Base-by-base conservation (phyloP, 2,329 filamentous ascomycete genomes). In the Alternaria brassicicola region DNA sequence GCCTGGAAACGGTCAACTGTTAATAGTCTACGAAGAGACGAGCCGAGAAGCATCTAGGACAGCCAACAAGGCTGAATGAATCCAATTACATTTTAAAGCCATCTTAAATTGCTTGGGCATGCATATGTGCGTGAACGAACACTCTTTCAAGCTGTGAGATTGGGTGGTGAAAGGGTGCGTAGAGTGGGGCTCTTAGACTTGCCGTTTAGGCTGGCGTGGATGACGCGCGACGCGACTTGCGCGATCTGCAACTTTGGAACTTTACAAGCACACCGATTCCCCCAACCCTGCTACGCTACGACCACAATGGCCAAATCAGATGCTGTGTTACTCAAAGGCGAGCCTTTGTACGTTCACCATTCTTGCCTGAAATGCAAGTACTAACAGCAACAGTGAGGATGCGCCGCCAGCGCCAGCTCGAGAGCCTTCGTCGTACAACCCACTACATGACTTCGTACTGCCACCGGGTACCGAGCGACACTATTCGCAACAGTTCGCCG, bases 401-500 rank as follows among this genome's bases (percentile, higher is more conserved):
- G 63, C 69, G 49, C 58, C 70, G 36, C 55, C 60, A 26, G 52
- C 61, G 25, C 63, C 66, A 10, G 58, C 62, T 41, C 68, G 75
- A 61, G 55, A 63, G 41, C 64, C 82, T 19, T 88, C 86, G 3
- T 69, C 78, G 54, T 98, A 97, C 81, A 89, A 87, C 55, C 88
- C 94, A 0, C 83, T 96, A 26, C 80, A 87, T 53, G 90, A 88
- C 7, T 98, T 93, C 77, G 81, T 81, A 47, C 86, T 98, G 9
- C 85, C 90, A 23, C 89, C 82, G 63, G 85, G 85, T 25, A 78
- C 82, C 39, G 79, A 82, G 33, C 82, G 84, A 61, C 89, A 93
- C 53, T 99, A 98, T 77, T 84, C 93, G 76, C 95, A 98, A 77
- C 95, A 99, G 79, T 99, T 91, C 85, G 92, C 90, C 62, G 95